A percentile compares a stretch with the other conserved stretches of the same genome.
These are phyloP conservation scores for Globisporangium emineosum DNA, from an alignment of 352 stramenopile genomes.

Conservation along the genomic window DNA sequence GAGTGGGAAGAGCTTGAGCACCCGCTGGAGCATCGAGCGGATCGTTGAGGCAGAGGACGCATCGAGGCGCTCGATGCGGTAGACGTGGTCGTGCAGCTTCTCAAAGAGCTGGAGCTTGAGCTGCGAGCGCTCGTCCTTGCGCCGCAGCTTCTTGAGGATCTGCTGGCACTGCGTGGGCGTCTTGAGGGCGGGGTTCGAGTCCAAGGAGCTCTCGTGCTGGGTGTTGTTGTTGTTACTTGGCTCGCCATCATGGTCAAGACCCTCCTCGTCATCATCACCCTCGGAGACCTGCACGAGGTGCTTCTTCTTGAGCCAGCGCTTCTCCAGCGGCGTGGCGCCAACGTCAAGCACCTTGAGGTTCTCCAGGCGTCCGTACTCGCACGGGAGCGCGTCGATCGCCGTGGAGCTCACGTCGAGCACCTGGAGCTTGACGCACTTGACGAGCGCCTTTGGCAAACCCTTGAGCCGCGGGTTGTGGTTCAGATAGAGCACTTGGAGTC, in stretches of 20 bases:
- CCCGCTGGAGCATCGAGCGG: constrained; percentile 36
- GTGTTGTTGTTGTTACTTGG: constrained; percentile 7
- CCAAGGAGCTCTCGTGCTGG: background rate
- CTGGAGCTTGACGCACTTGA: constrained; percentile 58
- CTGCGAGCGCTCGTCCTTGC: constrained; percentile 58
- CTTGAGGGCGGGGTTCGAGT: background rate
- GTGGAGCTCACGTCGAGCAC: constrained; percentile 76
- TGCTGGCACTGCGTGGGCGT: constrained; percentile 35
- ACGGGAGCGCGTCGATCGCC: constrained; percentile 54
- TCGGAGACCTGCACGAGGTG: constrained; percentile 27
- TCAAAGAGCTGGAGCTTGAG: constrained; percentile 61
- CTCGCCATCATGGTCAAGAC: background rate
- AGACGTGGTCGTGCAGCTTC: constrained; percentile 51
- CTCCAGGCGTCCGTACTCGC: constrained; percentile 60
- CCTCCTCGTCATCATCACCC: constrained; percentile 7
- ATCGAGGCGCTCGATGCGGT: constrained; percentile 51
- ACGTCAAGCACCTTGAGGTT: constrained; percentile 74
- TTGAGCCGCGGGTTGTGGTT: constrained; percentile 79
- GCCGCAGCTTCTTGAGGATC: constrained; percentile 50
- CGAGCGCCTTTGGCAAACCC: constrained; percentile 47
- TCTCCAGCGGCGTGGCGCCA: constrained; percentile 59
- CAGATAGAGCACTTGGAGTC: constrained; percentile 77
- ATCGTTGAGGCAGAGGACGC: constrained; percentile 20
- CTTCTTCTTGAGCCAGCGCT: constrained; percentile 50
- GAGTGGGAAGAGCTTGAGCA: constrained; percentile 61